These are phyloP conservation scores for Hymenochaete sp. DNA, from an alignment of 1,284 basidiomycete genomes.

Conservation along the genomic window DNA sequence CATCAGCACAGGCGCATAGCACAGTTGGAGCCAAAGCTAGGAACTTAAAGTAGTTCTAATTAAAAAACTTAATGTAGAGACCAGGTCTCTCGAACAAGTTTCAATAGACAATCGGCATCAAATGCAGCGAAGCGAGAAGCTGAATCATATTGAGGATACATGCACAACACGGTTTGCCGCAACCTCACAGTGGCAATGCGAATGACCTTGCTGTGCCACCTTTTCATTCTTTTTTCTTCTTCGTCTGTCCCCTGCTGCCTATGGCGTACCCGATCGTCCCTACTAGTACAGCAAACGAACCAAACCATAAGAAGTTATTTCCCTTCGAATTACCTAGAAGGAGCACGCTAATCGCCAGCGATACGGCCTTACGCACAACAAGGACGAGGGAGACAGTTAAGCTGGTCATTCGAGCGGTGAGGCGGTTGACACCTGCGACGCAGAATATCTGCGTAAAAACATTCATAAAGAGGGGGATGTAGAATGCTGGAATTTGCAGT, in stretches of 20 bases:
- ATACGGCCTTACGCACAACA: constrained; percentile 84
- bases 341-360: constrained; percentile 68
- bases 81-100: too few species aligned
- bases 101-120: too few species aligned
- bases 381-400: constrained; percentile 84
- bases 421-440: constrained; percentile 82
- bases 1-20: too few species aligned
- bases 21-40: too few species aligned
- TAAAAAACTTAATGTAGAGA: too few species aligned
- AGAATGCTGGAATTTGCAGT: constrained; percentile 49
- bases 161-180: too few species aligned
- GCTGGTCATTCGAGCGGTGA: constrained; percentile 71
- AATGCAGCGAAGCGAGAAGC: too few species aligned
- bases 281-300: constrained; percentile 58
- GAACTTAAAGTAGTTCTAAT: too few species aligned
- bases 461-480: constrained; percentile 65
- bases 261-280: constrained; percentile 69
- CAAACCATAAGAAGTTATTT: constrained; percentile 48
- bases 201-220: too few species aligned
- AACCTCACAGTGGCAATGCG: too few species aligned
- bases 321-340: constrained; percentile 30
- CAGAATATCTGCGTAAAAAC: constrained; percentile 83
- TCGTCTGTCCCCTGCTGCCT: constrained; percentile 27
- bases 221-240: too few species aligned
- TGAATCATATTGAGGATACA: too few species aligned